Base-by-base conservation (phyloP, 768 basidiomycete genomes). In the Lactarius tabidus region DNA sequence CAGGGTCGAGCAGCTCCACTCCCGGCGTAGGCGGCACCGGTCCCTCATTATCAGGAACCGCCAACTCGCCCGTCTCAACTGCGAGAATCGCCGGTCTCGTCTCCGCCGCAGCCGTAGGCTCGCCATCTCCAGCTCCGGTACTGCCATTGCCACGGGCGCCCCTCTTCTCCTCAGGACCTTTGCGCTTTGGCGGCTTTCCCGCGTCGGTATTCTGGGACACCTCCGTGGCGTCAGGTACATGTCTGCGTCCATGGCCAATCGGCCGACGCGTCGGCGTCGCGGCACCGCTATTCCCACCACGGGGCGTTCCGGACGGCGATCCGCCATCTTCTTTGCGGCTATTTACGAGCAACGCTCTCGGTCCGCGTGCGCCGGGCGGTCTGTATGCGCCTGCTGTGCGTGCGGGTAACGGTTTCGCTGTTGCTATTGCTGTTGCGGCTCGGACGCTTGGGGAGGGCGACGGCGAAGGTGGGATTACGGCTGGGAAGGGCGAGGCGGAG, bases 281-380 rank as follows among this genome's bases (percentile, higher is more conserved):
- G 23, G 77, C 80, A 10, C 86, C 86, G 63, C 76, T 82, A n/a
- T 85, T 86, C 63, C 76, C 82, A 18, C 68, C 68, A 29, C 62
- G 67, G 14, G 68, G 68, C 17, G 68, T 69, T 74, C 73, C 60
- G 26, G 35, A 36, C 2, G 86, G 81, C 2, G 80, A 77, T 2
- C 89, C 91, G 43, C 91, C 91, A 71, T 96, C 93, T 67, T 97
- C 96, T 73, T 95, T 92, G 20, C 95, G 84, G 76, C 91, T 94
- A 79, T 89, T 98, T 39, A 91, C 90, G 2, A 87, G 81, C 0
- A 95, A 93, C 1, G 95, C 95, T 53, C 90, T 85, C 1, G 91
- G 82, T 0, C 96, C 96, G 6, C 96, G 84, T 1, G 95, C 94
- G 15, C 95, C 95, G 14, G 95, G 96, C 0, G 96, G 95, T 0